Evolutionary conservation across 1,139 yeast genomes (phyloP).

Genomic region (Blastobotrys petasosporus): DNA sequence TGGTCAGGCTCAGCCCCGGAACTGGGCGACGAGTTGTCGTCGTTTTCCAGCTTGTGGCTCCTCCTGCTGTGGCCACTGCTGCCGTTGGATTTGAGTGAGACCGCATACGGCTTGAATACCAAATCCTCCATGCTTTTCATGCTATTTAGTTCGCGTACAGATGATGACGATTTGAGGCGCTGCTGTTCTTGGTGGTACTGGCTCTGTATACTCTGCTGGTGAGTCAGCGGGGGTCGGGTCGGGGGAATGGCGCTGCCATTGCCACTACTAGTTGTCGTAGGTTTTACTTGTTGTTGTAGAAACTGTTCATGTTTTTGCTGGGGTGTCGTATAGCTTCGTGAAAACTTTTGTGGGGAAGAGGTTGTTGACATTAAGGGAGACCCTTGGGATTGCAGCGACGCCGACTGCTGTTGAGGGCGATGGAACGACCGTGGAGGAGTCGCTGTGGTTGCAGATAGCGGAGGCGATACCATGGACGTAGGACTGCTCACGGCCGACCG

Average conservation of each 20-base stretch:
- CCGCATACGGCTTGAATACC: background rate
- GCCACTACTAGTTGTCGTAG: background rate
- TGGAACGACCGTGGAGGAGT: background rate
- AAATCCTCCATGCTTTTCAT: slow-evolving; percentile 11
- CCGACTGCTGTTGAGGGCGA: background rate
- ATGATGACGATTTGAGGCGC: too few relatives aligned
- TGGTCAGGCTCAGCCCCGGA: slow-evolving; percentile 1
- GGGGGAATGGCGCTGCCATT: background rate
- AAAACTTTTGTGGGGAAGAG: too few relatives aligned
- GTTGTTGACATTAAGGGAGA: too few relatives aligned
- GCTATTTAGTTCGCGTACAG: slow-evolving; percentile 1
- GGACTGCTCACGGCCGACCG: background rate
- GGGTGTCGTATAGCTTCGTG: background rate
- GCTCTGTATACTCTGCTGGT: too few relatives aligned
- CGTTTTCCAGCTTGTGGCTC: background rate
- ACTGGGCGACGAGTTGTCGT: background rate
- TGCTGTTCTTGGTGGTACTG: too few relatives aligned
- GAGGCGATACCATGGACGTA: background rate
- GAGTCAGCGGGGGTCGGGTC: background rate
- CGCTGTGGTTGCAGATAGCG: background rate
- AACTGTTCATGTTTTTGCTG: background rate
- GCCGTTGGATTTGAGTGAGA: background rate
- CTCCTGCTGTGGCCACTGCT: background rate
- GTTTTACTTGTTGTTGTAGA: background rate
- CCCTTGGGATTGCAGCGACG: too few relatives aligned